Conservation (phyloP, 352 stramenopile genomes). For the Pythium grandisporangium region DNA sequence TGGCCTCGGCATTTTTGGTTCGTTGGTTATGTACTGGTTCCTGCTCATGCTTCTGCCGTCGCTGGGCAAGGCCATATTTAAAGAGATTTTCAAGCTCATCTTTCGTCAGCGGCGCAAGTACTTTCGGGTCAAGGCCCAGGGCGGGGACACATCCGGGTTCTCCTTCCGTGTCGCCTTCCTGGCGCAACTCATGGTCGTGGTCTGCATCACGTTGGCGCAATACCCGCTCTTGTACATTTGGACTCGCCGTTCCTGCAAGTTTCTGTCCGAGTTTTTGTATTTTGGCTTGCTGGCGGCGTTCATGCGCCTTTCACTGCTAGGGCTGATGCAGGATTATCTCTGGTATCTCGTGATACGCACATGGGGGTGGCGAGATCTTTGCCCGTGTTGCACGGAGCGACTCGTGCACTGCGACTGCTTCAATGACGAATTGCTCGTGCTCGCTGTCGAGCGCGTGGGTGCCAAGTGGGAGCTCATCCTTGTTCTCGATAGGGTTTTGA, state of each 20-base stretch:
- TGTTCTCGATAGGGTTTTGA: conserved; percentile 40
- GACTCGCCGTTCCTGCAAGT: conserved; percentile 45
- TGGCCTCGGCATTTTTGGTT: conserved; percentile 24
- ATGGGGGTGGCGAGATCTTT: conserved; percentile 50
- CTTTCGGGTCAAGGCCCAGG: conserved; percentile 33
- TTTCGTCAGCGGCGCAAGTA: conserved; percentile 62
- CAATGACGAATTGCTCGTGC: conserved; percentile 53
- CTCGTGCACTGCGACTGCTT: conserved; percentile 60
- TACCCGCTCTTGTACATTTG: conserved; percentile 61
- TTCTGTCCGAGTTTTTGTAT: conserved; percentile 59
- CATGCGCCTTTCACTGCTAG: conserved; percentile 45
- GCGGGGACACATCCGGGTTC: conserved; percentile 32
- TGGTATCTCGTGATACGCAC: conserved; percentile 54
- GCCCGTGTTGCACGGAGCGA: conserved; percentile 54
- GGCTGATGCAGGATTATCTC: conserved; percentile 28
- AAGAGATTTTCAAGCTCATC: conserved; percentile 71
- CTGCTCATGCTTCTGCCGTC: conserved; percentile 40
- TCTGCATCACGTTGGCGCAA: conserved; percentile 40
- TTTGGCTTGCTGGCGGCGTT: conserved; percentile 46
- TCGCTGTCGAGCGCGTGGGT: conserved; percentile 43
- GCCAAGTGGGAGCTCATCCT: conserved; percentile 59
- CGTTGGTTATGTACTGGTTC: conserved; percentile 40
- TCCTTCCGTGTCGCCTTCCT: conserved; percentile 53
- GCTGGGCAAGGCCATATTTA: conserved; percentile 57
- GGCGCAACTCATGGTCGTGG: conserved; percentile 35